Evolutionary conservation across 2,329 filamentous ascomycete species (phyloP).

Genomic region (Botryosphaeria dothidea): DNA sequence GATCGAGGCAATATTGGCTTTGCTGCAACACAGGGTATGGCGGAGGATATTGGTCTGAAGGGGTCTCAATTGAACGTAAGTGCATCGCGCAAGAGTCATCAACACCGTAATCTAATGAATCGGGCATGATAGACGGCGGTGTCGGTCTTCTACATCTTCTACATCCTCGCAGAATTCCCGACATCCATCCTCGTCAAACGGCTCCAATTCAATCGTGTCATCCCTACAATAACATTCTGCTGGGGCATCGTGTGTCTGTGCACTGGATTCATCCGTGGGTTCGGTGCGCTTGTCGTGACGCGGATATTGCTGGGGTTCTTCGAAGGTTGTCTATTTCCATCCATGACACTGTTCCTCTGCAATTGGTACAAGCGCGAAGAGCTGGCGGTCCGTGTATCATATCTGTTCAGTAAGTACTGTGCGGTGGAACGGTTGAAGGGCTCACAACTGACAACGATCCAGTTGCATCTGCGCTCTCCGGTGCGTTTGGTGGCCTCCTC

Average conservation of each 20-base stretch:
- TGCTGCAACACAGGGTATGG: conserved; percentile 37
- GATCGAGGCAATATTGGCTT: conserved; percentile 39
- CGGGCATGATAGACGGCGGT: conserved; percentile 28
- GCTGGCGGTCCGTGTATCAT: conserved; percentile 31
- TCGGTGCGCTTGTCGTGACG: conserved; percentile 26
- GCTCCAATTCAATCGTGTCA: conserved; percentile 36
- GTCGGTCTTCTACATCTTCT: conserved; percentile 38
- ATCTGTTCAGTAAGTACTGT: conserved; percentile 27
- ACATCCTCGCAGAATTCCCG: conserved; percentile 38
- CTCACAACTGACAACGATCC: not conserved
- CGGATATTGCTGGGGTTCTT: conserved; percentile 32
- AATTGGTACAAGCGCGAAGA: conserved; percentile 36
- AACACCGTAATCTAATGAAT: not conserved
- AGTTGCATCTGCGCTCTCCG: conserved; percentile 29
- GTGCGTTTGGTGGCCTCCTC: conserved; percentile 33
- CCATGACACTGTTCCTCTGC: conserved; percentile 33
- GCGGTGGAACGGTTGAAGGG: not conserved
- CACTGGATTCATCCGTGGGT: conserved; percentile 29
- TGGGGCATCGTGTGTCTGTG: conserved; percentile 31
- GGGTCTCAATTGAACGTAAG: conserved; percentile 31
- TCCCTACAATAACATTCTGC: conserved; percentile 30
- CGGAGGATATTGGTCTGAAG: conserved; percentile 29
- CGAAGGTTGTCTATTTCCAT: conserved; percentile 35
- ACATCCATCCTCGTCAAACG: conserved; percentile 35
- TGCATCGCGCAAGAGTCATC: not conserved